Evolutionary conservation across 192 early-diverging fungal genomes (phyloP), one percentile per base, ranked within the genome.

Genomic region (Backusella tuberculispora): DNA sequence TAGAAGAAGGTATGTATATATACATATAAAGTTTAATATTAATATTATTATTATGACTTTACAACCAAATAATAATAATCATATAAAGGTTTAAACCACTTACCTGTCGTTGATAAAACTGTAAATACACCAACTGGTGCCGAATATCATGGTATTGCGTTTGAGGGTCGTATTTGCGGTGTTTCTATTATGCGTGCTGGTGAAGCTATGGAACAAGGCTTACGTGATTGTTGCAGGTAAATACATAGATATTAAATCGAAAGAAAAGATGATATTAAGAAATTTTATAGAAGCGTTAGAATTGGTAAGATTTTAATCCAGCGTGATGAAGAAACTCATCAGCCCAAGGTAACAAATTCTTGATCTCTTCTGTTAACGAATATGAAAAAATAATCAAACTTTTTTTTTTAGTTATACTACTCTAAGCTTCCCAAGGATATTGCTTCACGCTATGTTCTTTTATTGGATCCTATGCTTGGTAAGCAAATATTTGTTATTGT

Each of bases 251-350:
- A 60, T 60, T 19, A 26, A 60, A 26, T 4, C 5, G 64, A 19
- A 15, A 15, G 6, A 63, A n/a, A 34, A n/a, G 3, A 38, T 41
- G n/a, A 82, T 40, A 69, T 71, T 34, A 34, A 40, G 71, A 60
- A 60, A 43, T 71, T 76, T 41, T 78, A 68, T 80, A 88, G 88
- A 72, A 93, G 92, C 80, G 94, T 96, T 10, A 85, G 96, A 41
- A 98, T 98, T 50, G 96, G 96, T 64, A 98, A 98, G 85, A 95
- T 98, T 41, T 76, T 98, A 63, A 98, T 98, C 74, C 96, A 98
- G 81, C 88, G 96, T 72, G 94, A 98, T 76, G 96, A 98, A 84
- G 93, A 94, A 76, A 98, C 96, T 9, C 94, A 94, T 6, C 80
- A 89, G 80, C 92, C 96, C 12, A 93, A 93, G 85, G 87, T 88